Evolutionary conservation across 805 yeast species (phyloP).

Genomic region (Nakazawaea ambrosiae): DNA sequence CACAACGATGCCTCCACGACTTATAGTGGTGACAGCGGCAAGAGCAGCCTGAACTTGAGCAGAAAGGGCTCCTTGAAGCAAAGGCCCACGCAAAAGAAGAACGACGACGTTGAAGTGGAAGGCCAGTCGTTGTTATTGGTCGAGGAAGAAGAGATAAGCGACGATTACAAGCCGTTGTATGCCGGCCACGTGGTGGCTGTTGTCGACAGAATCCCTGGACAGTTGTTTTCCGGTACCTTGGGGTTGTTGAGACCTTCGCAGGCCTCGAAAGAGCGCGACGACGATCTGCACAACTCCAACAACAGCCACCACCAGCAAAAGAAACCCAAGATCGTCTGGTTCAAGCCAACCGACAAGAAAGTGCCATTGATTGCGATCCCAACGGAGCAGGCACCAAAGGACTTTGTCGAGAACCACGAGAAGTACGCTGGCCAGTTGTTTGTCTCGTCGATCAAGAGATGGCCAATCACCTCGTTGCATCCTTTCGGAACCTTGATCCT

Average conservation of each 20-base stretch:
- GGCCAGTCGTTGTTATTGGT: constrained; percentile 88
- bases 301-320: constrained; percentile 19
- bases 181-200: constrained; percentile 99
- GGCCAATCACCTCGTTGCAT: constrained; percentile 98
- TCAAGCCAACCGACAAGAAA: constrained; percentile 95
- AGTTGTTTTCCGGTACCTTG: constrained; percentile 87
- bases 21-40: constrained; percentile 21
- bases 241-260: constrained; percentile 95
- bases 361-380: constrained; percentile 98
- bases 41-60: constrained; percentile 36
- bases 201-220: constrained; percentile 95
- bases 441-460: constrained; percentile 93
- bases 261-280: constrained; percentile 70
- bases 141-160: constrained; percentile 94
- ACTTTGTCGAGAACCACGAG: constrained; percentile 89
- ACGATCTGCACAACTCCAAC: constrained; percentile 26
- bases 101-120: constrained; percentile 97
- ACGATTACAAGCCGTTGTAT: constrained; percentile 86
- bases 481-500: constrained; percentile 94
- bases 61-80: constrained; percentile 90
- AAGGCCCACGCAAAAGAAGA: constrained; percentile 94
- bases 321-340: constrained; percentile 96
- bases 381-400: constrained; percentile 95
- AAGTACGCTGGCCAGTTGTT: constrained; percentile 74
- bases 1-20: constrained; percentile 76